A percentile compares a stretch with the other conserved stretches of the same genome.
phyloP scores from a whole-genome alignment of 176 grass and related monocot species.

The Saccharum officinarum region DNA sequence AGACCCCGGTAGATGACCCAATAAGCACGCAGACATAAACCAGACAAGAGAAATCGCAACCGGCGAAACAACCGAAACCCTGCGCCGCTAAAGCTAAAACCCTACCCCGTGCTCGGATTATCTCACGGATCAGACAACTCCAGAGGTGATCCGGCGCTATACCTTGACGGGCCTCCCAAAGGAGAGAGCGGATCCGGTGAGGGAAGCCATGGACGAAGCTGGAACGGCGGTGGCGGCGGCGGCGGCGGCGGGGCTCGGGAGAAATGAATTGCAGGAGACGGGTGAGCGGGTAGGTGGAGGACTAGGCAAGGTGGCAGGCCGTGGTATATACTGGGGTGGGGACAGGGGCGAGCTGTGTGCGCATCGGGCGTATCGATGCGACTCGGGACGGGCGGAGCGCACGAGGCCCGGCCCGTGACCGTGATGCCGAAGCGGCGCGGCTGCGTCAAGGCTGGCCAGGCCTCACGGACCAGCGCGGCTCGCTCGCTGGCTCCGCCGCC shows the following conservation, averaged over 20 bases:
- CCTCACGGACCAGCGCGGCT: neutral
- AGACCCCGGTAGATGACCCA: neutral
- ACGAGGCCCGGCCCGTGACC: conserved; percentile 47
- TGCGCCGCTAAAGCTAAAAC: neutral
- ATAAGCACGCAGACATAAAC: neutral
- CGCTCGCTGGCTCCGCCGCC: neutral
- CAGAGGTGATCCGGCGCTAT: neutral
- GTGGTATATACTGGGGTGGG: neutral
- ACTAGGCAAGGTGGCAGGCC: neutral
- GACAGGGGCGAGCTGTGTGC: neutral
- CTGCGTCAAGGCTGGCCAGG: too few relatives aligned
- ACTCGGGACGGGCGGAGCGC: neutral
- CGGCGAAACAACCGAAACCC: neutral
- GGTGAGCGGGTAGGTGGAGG: neutral
- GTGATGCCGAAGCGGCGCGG: neutral
- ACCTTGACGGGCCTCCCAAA: conserved; percentile 49
- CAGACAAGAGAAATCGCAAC: neutral
- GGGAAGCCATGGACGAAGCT: conserved; percentile 33
- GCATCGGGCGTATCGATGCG: conserved; percentile 49
- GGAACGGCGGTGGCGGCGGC: neutral
- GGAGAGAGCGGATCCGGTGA: conserved; percentile 46
- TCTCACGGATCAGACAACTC: neutral
- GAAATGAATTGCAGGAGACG: neutral
- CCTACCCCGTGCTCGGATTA: neutral
- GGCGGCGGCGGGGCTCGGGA: neutral